phyloP scores from a whole-genome alignment of 73 alveolate species.

The Tetrahymena malaccensis region DNA sequence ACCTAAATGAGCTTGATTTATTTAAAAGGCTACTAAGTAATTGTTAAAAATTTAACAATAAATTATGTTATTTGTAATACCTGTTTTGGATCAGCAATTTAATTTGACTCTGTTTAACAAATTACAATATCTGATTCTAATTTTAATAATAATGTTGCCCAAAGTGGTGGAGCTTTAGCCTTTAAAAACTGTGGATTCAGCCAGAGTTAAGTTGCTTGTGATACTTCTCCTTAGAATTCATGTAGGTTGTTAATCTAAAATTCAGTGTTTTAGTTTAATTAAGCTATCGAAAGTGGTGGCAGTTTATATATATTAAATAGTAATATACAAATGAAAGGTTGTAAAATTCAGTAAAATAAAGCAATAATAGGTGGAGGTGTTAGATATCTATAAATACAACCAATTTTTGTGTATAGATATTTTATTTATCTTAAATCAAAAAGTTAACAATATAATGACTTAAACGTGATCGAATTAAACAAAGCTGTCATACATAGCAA shows the following conservation, averaged over 20 bases:
- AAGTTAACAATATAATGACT: background rate
- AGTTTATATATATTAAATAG: background rate
- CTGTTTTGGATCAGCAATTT: background rate
- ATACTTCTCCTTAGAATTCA: background rate
- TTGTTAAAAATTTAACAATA: background rate
- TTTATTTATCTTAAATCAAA: background rate
- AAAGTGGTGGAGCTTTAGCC: background rate
- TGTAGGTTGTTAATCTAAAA: background rate
- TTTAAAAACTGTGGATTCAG: background rate
- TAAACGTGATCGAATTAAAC: background rate
- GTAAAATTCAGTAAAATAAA: background rate
- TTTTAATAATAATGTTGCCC: background rate
- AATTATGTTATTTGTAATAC: background rate
- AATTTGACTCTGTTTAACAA: background rate
- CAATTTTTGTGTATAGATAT: background rate
- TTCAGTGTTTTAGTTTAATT: background rate
- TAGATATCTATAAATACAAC: background rate
- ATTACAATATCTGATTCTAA: background rate
- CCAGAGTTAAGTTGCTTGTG: background rate
- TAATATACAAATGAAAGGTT: background rate
- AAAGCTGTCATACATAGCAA: background rate
- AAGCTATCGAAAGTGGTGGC: background rate
- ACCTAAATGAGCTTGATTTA: background rate
- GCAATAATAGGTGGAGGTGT: background rate
- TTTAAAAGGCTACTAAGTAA: background rate